Evolutionary conservation across 805 yeast genomes (phyloP).

Genomic region (Cyberlindnera suaveolens): DNA sequence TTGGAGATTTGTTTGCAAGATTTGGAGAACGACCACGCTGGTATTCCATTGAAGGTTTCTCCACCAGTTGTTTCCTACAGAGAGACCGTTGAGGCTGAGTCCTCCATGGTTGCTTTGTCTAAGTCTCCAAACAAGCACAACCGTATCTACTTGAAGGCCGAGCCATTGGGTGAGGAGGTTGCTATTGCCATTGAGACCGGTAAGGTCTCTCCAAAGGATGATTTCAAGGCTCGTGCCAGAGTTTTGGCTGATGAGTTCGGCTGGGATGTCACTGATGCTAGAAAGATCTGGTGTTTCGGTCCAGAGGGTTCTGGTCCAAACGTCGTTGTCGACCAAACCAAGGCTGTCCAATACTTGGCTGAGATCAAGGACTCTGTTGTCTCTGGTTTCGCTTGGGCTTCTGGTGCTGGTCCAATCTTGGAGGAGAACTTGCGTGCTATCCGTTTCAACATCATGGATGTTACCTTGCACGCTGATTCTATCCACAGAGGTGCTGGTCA

Average conservation of each 20-base stretch:
- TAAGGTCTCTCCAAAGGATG: slow-evolving; percentile 90
- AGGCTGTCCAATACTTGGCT: slow-evolving; percentile 98
- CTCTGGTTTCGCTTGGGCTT: slow-evolving; percentile 99
- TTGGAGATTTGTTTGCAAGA: slow-evolving; percentile 95
- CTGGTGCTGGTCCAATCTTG: slow-evolving; percentile 98
- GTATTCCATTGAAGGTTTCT: slow-evolving; percentile 95
- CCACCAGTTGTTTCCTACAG: slow-evolving; percentile 98
- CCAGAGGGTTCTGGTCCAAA: slow-evolving; percentile 99
- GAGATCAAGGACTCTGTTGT: slow-evolving; percentile 99
- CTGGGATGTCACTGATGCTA: slow-evolving; percentile 99
- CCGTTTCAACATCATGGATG: slow-evolving; percentile 98
- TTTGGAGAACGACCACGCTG: slow-evolving; percentile 98
- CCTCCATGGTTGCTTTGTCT: slow-evolving; percentile 93
- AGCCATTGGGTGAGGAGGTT: slow-evolving; percentile 92
- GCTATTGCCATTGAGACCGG: slow-evolving; percentile 89
- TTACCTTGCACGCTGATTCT: slow-evolving; percentile 99
- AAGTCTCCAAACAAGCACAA: slow-evolving; percentile 99
- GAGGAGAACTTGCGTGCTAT: slow-evolving; percentile 96
- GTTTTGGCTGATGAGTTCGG: slow-evolving; percentile 97
- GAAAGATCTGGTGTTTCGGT: slow-evolving; percentile 99
- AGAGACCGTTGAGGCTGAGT: slow-evolving; percentile 94
- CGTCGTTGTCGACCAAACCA: slow-evolving; percentile 98
- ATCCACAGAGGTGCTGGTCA: slow-evolving; percentile 99
- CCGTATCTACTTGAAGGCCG: slow-evolving; percentile 98
- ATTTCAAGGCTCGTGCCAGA: slow-evolving; percentile 99